Base-by-base conservation (phyloP, 176 grass and related monocot genomes). In the Zizania latifolia region DNA sequence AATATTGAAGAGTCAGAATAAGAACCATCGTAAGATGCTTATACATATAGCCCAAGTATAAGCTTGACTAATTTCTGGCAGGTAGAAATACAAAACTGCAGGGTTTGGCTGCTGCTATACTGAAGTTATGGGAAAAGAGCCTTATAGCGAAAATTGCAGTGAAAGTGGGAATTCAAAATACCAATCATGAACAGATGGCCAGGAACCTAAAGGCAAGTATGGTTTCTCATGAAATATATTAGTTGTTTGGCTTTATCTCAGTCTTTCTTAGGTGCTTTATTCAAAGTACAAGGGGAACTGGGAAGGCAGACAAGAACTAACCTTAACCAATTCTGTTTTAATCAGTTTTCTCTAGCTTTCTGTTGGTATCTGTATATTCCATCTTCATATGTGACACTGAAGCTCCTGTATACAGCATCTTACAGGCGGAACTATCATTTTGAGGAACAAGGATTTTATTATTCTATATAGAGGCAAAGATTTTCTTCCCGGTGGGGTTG, bases 391-490 rank as follows among this genome's bases (percentile, higher is more conserved):
- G 16, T 92, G 77, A 89, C 79, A 68, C 14, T 80, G 76, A 70
- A 71, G 29, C 77, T 82, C 62, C 62, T 93, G 19, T 50, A 62
- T 98, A 82, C 95, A 98, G 95, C 88, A 36, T 81, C 95, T 98
- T 65, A 94, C 91, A 43, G 86, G 91, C 65, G 91, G 95, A 68
- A 93, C 90, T 72, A 72, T 94, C 54, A 94, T 98, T 84, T 86
- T 94, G 82, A 94, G 95, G 84, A 94, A 98, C 81, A 98, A 90
- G 17, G 78, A 80, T 87, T 92, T 92, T 39, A 86, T 94, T 77
- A 92, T 98, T 82, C 73, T 98, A 58, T 98, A 94, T 78, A 89
- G 95, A 92, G 91, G 95, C 32, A 98, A 98, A 60, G 95, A 94
- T 88, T 94, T 98, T 81, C 85, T 98, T 68, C 85, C 95, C 16